Base-by-base conservation (phyloP, 768 basidiomycete genomes). In the Phaffia australis region DNA sequence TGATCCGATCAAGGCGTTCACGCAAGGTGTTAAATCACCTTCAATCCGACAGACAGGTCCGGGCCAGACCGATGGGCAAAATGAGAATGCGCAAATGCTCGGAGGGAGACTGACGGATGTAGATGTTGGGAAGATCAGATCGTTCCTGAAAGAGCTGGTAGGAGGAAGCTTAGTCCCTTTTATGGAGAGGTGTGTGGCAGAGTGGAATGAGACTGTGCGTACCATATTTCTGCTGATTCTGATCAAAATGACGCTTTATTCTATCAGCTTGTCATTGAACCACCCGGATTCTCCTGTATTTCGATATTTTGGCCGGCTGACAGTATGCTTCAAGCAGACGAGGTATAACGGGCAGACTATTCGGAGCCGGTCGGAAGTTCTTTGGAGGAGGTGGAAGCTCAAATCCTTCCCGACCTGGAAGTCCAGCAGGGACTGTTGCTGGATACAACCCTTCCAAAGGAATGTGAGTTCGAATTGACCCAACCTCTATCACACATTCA, bases 131-230 rank as follows among this genome's bases (percentile, higher is more conserved):
- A 82, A 84, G 71, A 82, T 85, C 7, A 84, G 84, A 0, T 82
- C 83, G 62, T 90, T 97, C 72, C 81, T 89, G 14, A 82, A 91
- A 55, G 93, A 95, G 75, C 87, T 97, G 71, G 80, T 89, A 3
- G 84, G 86, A 15, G 89, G 88, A 84, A 92, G 88, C 73, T 76
- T 98, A 55, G 75, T 97, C 2, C 93, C 93, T 0, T 97, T 89
- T 89, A 93, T 98, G 89, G 94, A 98, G 78, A 89, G 86, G 72
- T 86, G 85, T 75, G 87, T 93, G 6, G 71, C 89, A 56, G 89
- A 94, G 70, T 94, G 92, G 89, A 97, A 95, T 74, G 93, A 98
- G 78, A 80, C 80, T 66, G 86, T 87, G 72, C 56, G 78, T 74
- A 57, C 61, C 49, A 48, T 16, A n/a, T 59, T 3, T 72, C 87